Percentiles rank a stretch among this genome's conserved stretches.
Conservation (phyloP, 2,329 filamentous ascomycete genomes). For the Fusarium chuoi region DNA sequence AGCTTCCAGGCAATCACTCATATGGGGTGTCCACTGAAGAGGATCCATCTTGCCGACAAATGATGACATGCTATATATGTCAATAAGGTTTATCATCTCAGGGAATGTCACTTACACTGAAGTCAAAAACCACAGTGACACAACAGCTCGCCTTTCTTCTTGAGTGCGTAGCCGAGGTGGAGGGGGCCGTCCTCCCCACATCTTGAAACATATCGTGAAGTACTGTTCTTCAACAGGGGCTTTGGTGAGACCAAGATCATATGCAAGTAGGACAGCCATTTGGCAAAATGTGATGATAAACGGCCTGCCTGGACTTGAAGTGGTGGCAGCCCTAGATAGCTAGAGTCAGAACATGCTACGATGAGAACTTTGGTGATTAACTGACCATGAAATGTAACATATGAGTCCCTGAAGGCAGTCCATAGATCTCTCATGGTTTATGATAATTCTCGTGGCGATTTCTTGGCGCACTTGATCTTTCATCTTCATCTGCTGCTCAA, state of each 20-base stretch:
- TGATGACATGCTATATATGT: slow-evolving; percentile 46
- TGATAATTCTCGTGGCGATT: slow-evolving; percentile 57
- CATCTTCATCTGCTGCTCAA: slow-evolving; percentile 52
- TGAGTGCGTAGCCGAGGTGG: slow-evolving; percentile 53
- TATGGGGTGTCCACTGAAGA: slow-evolving; percentile 66
- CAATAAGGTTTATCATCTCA: background rate
- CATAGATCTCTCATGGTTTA: slow-evolving; percentile 60
- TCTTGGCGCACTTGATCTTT: slow-evolving; percentile 55
- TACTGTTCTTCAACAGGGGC: slow-evolving; percentile 50
- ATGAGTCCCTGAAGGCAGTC: slow-evolving; percentile 65
- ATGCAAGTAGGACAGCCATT: slow-evolving; percentile 55
- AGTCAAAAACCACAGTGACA: slow-evolving; percentile 58
- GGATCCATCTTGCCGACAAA: slow-evolving; percentile 60
- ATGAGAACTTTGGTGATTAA: background rate
- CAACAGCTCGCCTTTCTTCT: slow-evolving; percentile 60
- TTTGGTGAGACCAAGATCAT: slow-evolving; percentile 59
- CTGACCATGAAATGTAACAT: slow-evolving; percentile 57
- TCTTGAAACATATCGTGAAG: slow-evolving; percentile 51
- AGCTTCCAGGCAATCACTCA: slow-evolving; percentile 65
- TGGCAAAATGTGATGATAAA: slow-evolving; percentile 57
- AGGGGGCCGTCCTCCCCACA: slow-evolving; percentile 45
- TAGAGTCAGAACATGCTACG: slow-evolving; percentile 2
- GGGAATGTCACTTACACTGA: slow-evolving; percentile 47
- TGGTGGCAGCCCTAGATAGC: slow-evolving; percentile 51
- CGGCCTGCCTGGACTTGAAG: slow-evolving; percentile 52